phyloP scores from a whole-genome alignment of 2,329 filamentous ascomycete species.

The Colletotrichum coccodes region DNA sequence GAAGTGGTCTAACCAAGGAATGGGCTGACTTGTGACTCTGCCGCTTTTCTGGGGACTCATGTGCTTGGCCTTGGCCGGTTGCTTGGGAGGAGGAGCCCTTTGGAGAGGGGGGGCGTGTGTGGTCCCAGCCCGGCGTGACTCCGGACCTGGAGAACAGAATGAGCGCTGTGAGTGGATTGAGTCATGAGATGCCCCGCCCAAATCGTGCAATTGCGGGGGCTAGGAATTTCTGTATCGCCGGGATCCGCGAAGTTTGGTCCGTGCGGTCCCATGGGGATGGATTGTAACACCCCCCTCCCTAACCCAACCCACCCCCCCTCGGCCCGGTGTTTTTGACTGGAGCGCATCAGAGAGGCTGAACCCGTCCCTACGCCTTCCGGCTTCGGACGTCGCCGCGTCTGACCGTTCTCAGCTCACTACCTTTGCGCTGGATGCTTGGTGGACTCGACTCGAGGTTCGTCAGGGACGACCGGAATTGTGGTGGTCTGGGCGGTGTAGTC shows the following conservation, averaged over 20 bases:
- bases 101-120: background rate
- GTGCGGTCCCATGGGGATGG: background rate
- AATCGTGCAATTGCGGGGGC: slow-evolving; percentile 14
- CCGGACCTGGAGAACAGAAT: slow-evolving; percentile 8
- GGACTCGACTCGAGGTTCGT: slow-evolving; percentile 5
- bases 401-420: slow-evolving; percentile 1
- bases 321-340: slow-evolving; percentile 16
- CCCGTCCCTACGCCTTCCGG: slow-evolving; percentile 5
- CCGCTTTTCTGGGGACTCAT: slow-evolving; percentile 1
- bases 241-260: background rate
- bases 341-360: slow-evolving; percentile 15
- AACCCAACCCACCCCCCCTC: background rate
- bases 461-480: background rate
- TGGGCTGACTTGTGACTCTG: slow-evolving; percentile 32
- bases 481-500: background rate
- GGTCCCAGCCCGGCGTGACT: background rate
- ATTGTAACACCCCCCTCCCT: background rate
- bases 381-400: slow-evolving; percentile 16
- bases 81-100: slow-evolving; percentile 3
- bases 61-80: background rate
- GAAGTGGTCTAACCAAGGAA: slow-evolving; percentile 14
- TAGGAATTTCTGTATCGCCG: slow-evolving; percentile 10
- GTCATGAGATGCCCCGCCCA: background rate
- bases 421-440: background rate
- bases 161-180: slow-evolving; percentile 6